These are phyloP conservation scores for Clarkia xantiana DNA, from an alignment of 345 rosid genomes.

Conservation along the genomic window DNA sequence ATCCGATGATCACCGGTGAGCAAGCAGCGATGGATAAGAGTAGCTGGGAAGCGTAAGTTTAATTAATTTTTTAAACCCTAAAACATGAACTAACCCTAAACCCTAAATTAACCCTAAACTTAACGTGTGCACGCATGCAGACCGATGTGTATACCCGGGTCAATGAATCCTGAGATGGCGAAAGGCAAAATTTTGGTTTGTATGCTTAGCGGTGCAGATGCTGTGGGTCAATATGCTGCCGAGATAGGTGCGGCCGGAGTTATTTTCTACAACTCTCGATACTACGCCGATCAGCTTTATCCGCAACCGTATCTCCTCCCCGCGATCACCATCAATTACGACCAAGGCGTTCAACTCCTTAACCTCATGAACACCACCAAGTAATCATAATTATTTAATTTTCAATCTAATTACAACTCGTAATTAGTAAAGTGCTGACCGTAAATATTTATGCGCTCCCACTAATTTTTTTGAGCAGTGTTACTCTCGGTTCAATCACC, in stretches of 20 bases:
- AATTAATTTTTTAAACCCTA: no score
- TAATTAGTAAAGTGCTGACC: no score
- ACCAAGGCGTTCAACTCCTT: constrained; percentile 31
- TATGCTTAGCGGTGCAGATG: constrained; percentile 42
- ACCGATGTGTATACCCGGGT: constrained; percentile 17
- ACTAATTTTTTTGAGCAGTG: constrained; percentile 13
- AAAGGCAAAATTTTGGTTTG: constrained; percentile 45
- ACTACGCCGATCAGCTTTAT: constrained; percentile 26
- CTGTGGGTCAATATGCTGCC: constrained; percentile 31
- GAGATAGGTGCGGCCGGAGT: constrained; percentile 52
- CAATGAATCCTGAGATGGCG: constrained; percentile 36
- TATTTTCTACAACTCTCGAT: constrained; percentile 51
- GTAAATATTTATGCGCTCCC: no score
- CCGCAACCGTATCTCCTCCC: constrained; percentile 62
- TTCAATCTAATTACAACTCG: no score
- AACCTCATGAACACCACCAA: constrained; percentile 25
- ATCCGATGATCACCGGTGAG: constrained; percentile 3
- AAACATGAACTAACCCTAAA: no score
- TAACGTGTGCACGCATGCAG: no score
- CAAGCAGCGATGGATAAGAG: background rate
- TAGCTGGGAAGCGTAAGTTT: constrained; percentile 25
- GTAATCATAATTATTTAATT: no score
- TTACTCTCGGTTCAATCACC: constrained; percentile 33
- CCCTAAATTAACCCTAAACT: no score
- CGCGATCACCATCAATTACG: constrained; percentile 36